Conservation (phyloP, 192 early-diverging fungal genomes). For the Chytriomyces confervae region DNA sequence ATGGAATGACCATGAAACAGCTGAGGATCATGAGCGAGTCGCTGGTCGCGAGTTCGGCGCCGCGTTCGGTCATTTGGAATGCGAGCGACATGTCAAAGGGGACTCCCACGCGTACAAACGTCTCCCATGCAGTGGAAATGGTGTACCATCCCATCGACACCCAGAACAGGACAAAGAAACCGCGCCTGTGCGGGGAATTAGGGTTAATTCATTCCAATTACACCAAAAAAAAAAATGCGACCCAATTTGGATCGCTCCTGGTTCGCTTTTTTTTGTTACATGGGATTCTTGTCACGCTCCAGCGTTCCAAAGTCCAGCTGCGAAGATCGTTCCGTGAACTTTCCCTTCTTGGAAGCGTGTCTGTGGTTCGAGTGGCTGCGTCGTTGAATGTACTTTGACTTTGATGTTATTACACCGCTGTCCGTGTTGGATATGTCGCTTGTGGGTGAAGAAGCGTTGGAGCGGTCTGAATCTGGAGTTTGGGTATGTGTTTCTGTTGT, state of each 20-base stretch:
- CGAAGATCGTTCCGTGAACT: slow-evolving; percentile 14
- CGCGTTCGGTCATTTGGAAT: slow-evolving; percentile 65
- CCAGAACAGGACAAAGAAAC: slow-evolving; percentile 88
- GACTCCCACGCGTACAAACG: slow-evolving; percentile 63
- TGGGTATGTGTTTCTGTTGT: neutral
- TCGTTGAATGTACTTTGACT: neutral
- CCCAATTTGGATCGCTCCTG: slow-evolving; percentile 46
- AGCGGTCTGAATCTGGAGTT: neutral
- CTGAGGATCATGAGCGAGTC: slow-evolving; percentile 76
- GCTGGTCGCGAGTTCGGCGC: slow-evolving; percentile 65
- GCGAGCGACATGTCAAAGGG: slow-evolving; percentile 57
- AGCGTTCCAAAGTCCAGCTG: slow-evolving; percentile 22
- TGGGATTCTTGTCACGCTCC: slow-evolving; percentile 8
- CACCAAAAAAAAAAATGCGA: neutral
- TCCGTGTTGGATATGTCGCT: neutral
- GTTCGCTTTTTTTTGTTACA: slow-evolving; percentile 7
- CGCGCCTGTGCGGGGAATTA: slow-evolving; percentile 46
- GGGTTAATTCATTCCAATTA: slow-evolving; percentile 59
- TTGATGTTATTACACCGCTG: neutral
- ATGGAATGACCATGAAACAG: slow-evolving; percentile 66
- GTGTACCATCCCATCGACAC: slow-evolving; percentile 75
- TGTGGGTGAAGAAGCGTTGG: neutral
- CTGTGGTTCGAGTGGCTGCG: neutral
- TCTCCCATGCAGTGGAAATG: slow-evolving; percentile 63
- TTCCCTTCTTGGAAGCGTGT: neutral